Evolutionary conservation across 106 monocot genomes (phyloP).

Genomic region (Alisma plantagoaquatica): DNA sequence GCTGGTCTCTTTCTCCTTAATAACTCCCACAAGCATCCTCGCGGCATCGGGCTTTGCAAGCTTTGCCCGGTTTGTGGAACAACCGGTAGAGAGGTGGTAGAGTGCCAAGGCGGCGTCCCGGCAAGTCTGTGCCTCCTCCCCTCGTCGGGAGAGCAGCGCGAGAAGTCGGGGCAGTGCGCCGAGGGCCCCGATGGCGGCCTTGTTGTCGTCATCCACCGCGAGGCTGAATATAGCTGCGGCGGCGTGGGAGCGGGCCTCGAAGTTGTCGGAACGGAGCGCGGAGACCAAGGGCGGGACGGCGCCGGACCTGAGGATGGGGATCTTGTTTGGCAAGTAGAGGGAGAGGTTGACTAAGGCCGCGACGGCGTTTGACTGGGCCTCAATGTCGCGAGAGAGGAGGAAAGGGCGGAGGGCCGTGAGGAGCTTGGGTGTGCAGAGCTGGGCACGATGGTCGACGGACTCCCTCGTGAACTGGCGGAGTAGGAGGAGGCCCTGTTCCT

Average conservation of each 20-base stretch:
- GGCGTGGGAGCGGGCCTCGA: conserved; percentile 50
- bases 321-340: conserved; percentile 47
- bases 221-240: conserved; percentile 77
- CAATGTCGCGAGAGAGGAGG: conserved; percentile 30
- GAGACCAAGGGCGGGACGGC: conserved; percentile 51
- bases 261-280: conserved; percentile 21
- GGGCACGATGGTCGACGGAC: conserved; percentile 15
- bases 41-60: conserved; percentile 37
- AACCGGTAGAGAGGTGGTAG: conserved; percentile 40
- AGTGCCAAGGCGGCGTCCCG: conserved; percentile 74
- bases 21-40: conserved; percentile 24
- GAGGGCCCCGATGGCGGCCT: conserved; percentile 53
- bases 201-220: conserved; percentile 51
- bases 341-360: conserved; percentile 82
- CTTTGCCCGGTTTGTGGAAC: conserved; percentile 40
- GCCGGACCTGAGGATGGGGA: conserved; percentile 59
- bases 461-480: conserved; percentile 50
- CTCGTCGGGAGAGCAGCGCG: conserved; percentile 22
- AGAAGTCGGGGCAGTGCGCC: conserved; percentile 73
- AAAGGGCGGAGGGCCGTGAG: conserved; percentile 43
- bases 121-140: conserved; percentile 13
- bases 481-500: conserved; percentile 27
- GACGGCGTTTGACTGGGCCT: conserved; percentile 39
- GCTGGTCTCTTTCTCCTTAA: not conserved
- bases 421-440: conserved; percentile 46